Conservation (phyloP, 2,329 filamentous ascomycete genomes). For the Akanthomyces lecanii region DNA sequence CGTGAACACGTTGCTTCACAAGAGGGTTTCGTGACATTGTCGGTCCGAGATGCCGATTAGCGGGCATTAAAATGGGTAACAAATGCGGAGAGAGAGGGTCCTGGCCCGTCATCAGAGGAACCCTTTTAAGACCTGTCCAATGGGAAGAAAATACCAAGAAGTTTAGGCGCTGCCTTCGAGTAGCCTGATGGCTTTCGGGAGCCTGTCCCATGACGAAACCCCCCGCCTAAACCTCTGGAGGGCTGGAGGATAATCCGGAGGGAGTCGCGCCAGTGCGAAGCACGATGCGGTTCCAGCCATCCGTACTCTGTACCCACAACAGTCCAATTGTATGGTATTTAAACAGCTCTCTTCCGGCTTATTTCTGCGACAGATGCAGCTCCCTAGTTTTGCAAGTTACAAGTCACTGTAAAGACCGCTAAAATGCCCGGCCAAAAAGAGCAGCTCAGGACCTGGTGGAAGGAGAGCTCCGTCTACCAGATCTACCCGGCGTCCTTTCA, state of each 20-base stretch:
- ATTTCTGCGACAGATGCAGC: not conserved
- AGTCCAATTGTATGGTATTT: not conserved
- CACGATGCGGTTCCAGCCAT: not conserved
- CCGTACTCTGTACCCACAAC: not conserved
- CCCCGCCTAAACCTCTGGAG: not conserved
- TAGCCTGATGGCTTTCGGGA: not conserved
- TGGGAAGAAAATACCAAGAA: not conserved
- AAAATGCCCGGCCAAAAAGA: constrained; percentile 19
- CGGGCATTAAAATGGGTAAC: constrained; percentile 1
- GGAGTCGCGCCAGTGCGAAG: not conserved
- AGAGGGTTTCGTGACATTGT: not conserved
- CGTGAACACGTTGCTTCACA: too few species aligned
- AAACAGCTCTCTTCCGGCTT: not conserved
- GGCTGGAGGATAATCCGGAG: constrained; percentile 1
- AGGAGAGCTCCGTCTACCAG: constrained; percentile 57
- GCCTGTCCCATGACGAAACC: not conserved
- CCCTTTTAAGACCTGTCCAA: not conserved
- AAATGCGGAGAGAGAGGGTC: constrained; percentile 8
- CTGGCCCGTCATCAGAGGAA: not conserved
- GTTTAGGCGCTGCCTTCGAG: not conserved
- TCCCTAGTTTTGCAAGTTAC: not conserved
- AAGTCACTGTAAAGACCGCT: not conserved
- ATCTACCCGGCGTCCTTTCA: constrained; percentile 60
- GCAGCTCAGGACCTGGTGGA: constrained; percentile 49
- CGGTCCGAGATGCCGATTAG: constrained; percentile 12